Conservation (phyloP, 257 asterid species). For the Ajuga chamaepitys region DNA sequence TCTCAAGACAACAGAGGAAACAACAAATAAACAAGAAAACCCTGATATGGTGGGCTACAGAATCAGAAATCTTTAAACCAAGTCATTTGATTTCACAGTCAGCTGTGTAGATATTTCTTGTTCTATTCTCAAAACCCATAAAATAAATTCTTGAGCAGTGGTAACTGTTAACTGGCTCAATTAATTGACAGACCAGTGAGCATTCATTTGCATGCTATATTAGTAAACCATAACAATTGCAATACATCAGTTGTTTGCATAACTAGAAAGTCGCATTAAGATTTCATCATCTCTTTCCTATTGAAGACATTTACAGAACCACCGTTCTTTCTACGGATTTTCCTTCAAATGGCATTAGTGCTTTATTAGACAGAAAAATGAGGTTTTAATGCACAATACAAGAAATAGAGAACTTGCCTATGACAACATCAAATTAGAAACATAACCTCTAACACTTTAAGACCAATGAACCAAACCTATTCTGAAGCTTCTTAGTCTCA, state of each 20-base stretch:
- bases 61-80: neutral
- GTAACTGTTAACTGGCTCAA: neutral
- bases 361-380: neutral
- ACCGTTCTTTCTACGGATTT: neutral
- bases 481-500: neutral
- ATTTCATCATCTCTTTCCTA: neutral
- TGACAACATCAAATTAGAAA: neutral
- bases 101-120: neutral
- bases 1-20: neutral
- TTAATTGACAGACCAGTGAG: neutral
- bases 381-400: neutral
- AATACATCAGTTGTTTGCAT: neutral
- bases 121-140: neutral
- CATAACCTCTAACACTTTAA: neutral
- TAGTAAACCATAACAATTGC: neutral
- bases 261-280: neutral
- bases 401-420: neutral
- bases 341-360: neutral
- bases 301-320: neutral
- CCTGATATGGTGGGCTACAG: neutral
- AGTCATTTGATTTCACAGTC: neutral
- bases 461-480: neutral
- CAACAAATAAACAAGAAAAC: neutral
- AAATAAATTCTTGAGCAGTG: neutral
- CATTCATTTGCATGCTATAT: neutral